These are phyloP conservation scores for Lichtheimia ornata DNA, from an alignment of 371 early-diverging fungal species.

Conservation along the genomic window DNA sequence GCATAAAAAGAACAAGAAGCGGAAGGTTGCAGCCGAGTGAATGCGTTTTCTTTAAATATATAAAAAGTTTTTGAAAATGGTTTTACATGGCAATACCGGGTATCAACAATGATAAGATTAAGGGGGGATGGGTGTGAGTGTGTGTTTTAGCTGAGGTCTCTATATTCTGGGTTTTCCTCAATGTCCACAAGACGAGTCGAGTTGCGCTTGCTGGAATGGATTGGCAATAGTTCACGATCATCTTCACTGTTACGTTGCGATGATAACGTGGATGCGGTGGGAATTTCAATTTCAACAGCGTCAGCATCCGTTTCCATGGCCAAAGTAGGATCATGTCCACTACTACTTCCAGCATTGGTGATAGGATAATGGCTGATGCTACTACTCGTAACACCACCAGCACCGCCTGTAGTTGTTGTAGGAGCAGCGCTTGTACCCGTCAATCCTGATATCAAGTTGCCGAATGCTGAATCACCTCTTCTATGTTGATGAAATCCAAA, in stretches of 20 bases:
- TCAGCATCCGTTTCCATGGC: constrained; percentile 27
- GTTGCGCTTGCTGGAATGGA: constrained; percentile 14
- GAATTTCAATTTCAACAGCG: constrained; percentile 49
- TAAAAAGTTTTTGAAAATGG: constrained; percentile 1
- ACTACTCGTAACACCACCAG: background rate
- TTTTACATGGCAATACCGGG: too few relatives aligned
- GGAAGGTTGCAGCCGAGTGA: constrained; percentile 28
- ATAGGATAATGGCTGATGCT: background rate
- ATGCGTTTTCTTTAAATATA: constrained; percentile 5
- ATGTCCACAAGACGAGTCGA: constrained; percentile 28
- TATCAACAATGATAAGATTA: background rate
- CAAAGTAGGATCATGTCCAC: constrained; percentile 12
- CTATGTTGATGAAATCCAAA: constrained; percentile 12
- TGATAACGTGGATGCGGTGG: constrained; percentile 37
- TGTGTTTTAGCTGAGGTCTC: constrained; percentile 1
- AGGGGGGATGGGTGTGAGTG: background rate
- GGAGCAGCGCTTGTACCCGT: background rate
- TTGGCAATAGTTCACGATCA: constrained; percentile 35
- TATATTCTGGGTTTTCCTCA: constrained; percentile 26
- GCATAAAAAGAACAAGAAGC: constrained; percentile 28
- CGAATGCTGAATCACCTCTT: constrained; percentile 23
- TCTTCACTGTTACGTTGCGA: constrained; percentile 19
- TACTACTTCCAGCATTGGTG: background rate
- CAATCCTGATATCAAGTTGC: constrained; percentile 31
- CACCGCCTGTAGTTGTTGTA: background rate